Evolutionary conservation across 305 asterid genomes (phyloP).

Genomic region (Solanum aculeatissimum): DNA sequence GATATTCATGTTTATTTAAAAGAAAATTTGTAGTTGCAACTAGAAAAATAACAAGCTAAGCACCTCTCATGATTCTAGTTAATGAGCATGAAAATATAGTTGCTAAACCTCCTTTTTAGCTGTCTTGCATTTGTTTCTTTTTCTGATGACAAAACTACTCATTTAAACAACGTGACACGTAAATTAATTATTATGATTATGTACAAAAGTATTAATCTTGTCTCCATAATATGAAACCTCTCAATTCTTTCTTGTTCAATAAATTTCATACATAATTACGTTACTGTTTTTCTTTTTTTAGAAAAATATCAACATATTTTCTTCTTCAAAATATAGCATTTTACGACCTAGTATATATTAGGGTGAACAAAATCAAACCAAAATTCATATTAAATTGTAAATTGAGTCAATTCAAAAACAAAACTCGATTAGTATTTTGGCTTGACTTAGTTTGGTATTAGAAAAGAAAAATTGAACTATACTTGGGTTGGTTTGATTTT

Average conservation of each 20-base stretch:
- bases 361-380: too few species aligned
- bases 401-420: too few species aligned
- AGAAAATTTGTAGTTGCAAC: neutral
- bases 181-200: neutral
- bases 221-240: neutral
- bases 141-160: neutral
- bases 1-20: neutral
- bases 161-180: neutral
- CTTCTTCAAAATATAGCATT: neutral
- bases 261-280: neutral
- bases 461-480: too few species aligned
- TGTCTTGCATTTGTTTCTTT: too few species aligned
- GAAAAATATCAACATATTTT: neutral
- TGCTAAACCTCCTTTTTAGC: neutral
- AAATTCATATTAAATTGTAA: too few species aligned
- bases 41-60: neutral
- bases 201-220: neutral
- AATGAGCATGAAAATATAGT: conserved; percentile 8
- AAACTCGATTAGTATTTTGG: too few species aligned
- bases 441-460: too few species aligned
- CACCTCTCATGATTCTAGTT: neutral
- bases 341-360: neutral
- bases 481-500: too few species aligned
- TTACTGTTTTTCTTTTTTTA: neutral
- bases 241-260: fast-evolving